These are phyloP conservation scores for Colletotrichum tamarilloi DNA, from an alignment of 2,329 filamentous ascomycete genomes.

Conservation along the genomic window DNA sequence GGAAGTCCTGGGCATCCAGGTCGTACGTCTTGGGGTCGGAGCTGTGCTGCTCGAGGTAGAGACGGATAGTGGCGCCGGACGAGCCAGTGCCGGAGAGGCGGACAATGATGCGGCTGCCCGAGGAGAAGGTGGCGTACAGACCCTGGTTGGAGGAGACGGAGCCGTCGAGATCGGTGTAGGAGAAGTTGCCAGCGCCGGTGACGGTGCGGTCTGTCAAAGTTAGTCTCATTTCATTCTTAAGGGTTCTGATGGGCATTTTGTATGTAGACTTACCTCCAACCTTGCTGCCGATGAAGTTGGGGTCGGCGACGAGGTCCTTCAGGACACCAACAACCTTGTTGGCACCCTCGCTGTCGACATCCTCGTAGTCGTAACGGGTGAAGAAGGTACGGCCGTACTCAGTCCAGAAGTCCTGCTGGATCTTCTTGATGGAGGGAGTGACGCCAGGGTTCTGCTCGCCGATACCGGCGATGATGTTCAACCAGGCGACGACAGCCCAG, in stretches of 20 bases:
- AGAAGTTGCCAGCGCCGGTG: slow-evolving; percentile 92
- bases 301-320: slow-evolving; percentile 79
- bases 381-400: slow-evolving; percentile 98
- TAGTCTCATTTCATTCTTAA: slow-evolving; percentile 30
- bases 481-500: slow-evolving; percentile 97
- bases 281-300: slow-evolving; percentile 82
- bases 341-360: slow-evolving; percentile 90
- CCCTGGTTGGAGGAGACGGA: slow-evolving; percentile 97
- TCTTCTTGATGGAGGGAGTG: slow-evolving; percentile 92
- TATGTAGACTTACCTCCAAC: slow-evolving; percentile 68
- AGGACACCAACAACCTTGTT: slow-evolving; percentile 89
- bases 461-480: slow-evolving; percentile 97
- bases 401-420: slow-evolving; percentile 97
- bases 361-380: slow-evolving; percentile 98
- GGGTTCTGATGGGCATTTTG: background rate
- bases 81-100: slow-evolving; percentile 95
- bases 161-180: slow-evolving; percentile 98
- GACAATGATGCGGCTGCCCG: slow-evolving; percentile 94
- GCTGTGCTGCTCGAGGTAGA: slow-evolving; percentile 98
- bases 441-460: slow-evolving; percentile 83
- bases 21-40: slow-evolving; percentile 81
- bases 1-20: slow-evolving; percentile 90
- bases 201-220: slow-evolving; percentile 76
- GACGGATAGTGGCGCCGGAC: slow-evolving; percentile 93
- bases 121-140: slow-evolving; percentile 92